Base-by-base conservation (phyloP, 108 stramenopile genomes). In the Nitzschia sp. region DNA sequence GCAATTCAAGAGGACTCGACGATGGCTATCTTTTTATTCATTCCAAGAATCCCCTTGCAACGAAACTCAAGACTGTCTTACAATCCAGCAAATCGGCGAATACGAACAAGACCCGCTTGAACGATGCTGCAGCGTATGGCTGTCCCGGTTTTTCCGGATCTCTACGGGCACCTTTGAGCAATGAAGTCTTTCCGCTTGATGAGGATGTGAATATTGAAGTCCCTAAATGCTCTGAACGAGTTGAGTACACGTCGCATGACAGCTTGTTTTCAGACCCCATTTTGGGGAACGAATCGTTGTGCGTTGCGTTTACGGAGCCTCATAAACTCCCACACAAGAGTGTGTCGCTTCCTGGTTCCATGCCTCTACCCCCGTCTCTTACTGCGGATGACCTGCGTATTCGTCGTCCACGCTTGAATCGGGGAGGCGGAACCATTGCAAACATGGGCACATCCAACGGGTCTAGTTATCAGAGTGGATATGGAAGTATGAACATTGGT, bases 21-120 rank as follows among this genome's bases (percentile, higher is more conserved):
- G 93, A 94, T 71, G 93, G 93, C 10, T 94, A 94, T 50, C 74
- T 94, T 15, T 94, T 71, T 56, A 62, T 86, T n/a, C 87, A 92
- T 65, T 77, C 67, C 10, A 73, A 73, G 38, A 82, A 92, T 56
- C 78, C 82, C 3, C 60, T 94, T 19, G 41, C 73, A 15, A 75
- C 83, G 14, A 83, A 87, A 53, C 69, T 92, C 24, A 61, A 73
- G 20, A 57, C 73, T 9, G 79, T 85, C 48, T 37, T 71, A 14
- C 60, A 75, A 39, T 52, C 48, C 15, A 73, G 83, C 54, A 86
- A 81, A 54, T 79, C 69, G 2, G 73, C 73, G 50, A 86, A 71
- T 59, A 62, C 75, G 58, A 71, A 41, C 51, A 88, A 83, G 72
- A 76, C 57, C 29, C 63, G 69, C 51, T 72, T 79, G 57, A 63